These are phyloP conservation scores for Teratosphaeria gauchensis DNA, from an alignment of 2,329 filamentous ascomycete genomes.

Conservation along the genomic window DNA sequence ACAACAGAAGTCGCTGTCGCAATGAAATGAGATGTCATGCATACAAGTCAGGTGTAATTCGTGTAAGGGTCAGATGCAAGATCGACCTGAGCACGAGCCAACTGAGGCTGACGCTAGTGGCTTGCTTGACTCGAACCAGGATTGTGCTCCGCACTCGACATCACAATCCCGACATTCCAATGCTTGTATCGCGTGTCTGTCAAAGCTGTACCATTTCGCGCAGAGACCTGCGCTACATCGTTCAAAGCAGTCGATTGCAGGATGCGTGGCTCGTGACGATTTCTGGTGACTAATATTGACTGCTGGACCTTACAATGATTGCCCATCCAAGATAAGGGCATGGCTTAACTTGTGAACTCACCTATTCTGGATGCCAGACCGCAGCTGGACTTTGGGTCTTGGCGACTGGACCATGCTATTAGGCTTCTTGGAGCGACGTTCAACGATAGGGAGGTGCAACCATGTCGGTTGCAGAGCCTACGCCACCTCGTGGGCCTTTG, in stretches of 20 bases:
- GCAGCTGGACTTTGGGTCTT: neutral
- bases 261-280: neutral
- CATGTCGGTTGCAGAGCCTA: neutral
- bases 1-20: neutral
- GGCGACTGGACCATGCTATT: neutral
- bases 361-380: neutral
- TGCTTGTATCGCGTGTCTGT: neutral
- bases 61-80: neutral
- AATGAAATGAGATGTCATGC: neutral
- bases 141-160: neutral
- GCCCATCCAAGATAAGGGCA: neutral
- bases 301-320: neutral
- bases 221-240: neutral
- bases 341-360: neutral
- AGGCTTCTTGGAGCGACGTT: neutral
- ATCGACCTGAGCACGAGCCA: neutral
- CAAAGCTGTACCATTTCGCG: neutral
- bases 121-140: neutral
- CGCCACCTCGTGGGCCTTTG: constrained; percentile 14
- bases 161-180: neutral
- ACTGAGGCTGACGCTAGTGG: neutral
- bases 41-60: neutral
- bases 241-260: neutral
- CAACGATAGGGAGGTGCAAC: neutral
- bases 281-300: neutral